Percentiles rank a stretch among this genome's conserved stretches.
Evolutionary conservation across 129 eudicot genomes (phyloP).

Genomic region (Sambucus nigra): DNA sequence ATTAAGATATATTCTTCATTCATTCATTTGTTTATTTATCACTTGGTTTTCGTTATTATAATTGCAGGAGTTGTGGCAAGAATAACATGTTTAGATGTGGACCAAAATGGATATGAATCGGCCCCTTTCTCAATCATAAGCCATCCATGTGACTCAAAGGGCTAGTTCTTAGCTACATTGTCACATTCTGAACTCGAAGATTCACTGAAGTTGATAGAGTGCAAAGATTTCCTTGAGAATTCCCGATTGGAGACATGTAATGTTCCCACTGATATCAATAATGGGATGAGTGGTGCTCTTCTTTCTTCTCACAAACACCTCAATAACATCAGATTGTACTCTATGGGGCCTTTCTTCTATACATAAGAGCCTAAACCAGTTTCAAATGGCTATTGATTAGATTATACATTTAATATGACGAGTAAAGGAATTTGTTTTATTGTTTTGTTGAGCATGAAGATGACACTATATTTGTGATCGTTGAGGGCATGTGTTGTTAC

Average conservation of each 20-base stretch:
- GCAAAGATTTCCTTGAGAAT: constrained; percentile 24
- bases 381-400: background rate
- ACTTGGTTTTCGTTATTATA: background rate
- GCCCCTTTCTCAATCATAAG: constrained; percentile 24
- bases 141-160: constrained; percentile 18
- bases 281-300: constrained; percentile 18
- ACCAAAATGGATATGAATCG: constrained; percentile 22
- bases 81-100: constrained; percentile 18
- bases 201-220: constrained; percentile 12
- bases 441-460: no score
- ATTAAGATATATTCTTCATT: no score
- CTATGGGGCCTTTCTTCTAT: constrained; percentile 23
- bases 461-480: no score
- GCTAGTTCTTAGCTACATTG: constrained; percentile 23
- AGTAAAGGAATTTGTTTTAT: no score
- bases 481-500: no score
- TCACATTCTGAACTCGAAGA: constrained; percentile 1
- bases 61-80: constrained; percentile 17
- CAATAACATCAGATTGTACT: constrained; percentile 15
- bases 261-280: constrained; percentile 10
- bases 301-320: constrained; percentile 2
- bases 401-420: no score
- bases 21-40: no score
- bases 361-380: background rate
- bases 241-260: constrained; percentile 10